These are phyloP conservation scores for Thermochaetoides thermophila DNA, from an alignment of 495 filamentous ascomycete genomes.

Conservation along the genomic window DNA sequence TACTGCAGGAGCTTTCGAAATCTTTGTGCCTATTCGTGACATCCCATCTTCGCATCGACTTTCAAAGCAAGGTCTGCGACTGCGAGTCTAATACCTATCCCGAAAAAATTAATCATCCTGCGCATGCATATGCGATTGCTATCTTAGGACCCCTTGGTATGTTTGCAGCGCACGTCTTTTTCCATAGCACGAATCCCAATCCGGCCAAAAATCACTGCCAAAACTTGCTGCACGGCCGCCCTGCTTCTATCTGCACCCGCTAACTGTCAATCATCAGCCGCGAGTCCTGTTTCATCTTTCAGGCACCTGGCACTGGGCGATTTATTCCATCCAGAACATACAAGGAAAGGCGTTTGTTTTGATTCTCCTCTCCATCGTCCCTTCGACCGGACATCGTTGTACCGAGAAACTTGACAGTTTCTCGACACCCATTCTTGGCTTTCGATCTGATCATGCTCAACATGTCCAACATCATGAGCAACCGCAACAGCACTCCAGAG, in stretches of 20 bases:
- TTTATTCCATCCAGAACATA: too few relatives aligned
- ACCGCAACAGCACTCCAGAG: slow-evolving; percentile 96
- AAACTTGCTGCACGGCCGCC: slow-evolving; percentile 17
- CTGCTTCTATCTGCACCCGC: slow-evolving; percentile 13
- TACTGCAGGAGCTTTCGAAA: slow-evolving; percentile 65
- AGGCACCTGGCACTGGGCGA: slow-evolving; percentile 13
- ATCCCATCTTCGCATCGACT: slow-evolving; percentile 23
- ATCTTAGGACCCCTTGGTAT: slow-evolving; percentile 7
- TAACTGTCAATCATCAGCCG: slow-evolving; percentile 18
- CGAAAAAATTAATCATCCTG: slow-evolving; percentile 3
- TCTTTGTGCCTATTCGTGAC: slow-evolving; percentile 23
- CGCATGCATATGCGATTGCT: slow-evolving; percentile 5
- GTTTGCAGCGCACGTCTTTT: slow-evolving; percentile 1
- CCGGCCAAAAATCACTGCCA: slow-evolving; percentile 14
- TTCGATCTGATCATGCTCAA: slow-evolving; percentile 38
- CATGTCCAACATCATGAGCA: slow-evolving; percentile 62
- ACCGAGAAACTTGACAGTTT: too few relatives aligned
- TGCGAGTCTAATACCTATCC: slow-evolving; percentile 14
- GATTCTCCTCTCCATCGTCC: too few relatives aligned
- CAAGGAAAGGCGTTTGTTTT: too few relatives aligned
- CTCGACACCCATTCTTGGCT: neutral
- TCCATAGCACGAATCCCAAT: slow-evolving; percentile 10
- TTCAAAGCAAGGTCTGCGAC: slow-evolving; percentile 21
- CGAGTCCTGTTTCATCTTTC: slow-evolving; percentile 22
- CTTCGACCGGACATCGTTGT: too few relatives aligned